Evolutionary conservation across 331 rosid species (phyloP), one percentile per base, ranked within the genome.

Genomic region (Prunus yedoensis): DNA sequence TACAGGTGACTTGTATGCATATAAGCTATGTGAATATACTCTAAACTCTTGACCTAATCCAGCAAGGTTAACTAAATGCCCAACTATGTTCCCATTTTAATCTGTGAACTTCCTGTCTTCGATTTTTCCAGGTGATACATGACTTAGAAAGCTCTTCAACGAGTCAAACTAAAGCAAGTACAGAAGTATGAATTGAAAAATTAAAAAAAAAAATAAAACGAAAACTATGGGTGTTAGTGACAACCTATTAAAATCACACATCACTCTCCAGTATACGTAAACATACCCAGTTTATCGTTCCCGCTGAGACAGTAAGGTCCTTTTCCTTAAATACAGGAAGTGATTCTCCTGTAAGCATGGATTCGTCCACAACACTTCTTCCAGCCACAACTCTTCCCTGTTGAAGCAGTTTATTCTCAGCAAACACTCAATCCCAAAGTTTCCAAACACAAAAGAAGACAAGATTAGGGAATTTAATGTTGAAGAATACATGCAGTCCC

Each of bases 311-410:
- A 12, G 88, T 79, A 75, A 89, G 85, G 80, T 93, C 97, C 79
- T 84, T 79, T 78, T 95, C 99, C 88, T 95, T 95, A 80, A 89
- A 92, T 56, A 95, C 96, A 71, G 97, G 99, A 75, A 92, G 97
- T 65, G 97, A 95, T 84, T 95, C 99, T 77, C 99, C 99, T 21
- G 97, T 92, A 73, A 95, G 99, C 99, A 95, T 92, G 80, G 99
- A 90, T 85, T 95, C 99, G 35, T 95, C 99, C 79, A 92, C 99
- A 75, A 95, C 92, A 65, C 99, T 92, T 89, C 97, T 89, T 83
- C 99, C 99, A 8, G 96, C 92, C 79, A 88, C 68, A 68, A 95
- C 90, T 81, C 54, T 95, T 66, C 97, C 99, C 97, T 95, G 87
- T 70, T 52, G 82, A 80, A 75, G 68, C 47, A 82, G 62, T 71